Evolutionary conservation across 768 basidiomycete genomes (phyloP).

Genomic region (Kondoa subrosea): DNA sequence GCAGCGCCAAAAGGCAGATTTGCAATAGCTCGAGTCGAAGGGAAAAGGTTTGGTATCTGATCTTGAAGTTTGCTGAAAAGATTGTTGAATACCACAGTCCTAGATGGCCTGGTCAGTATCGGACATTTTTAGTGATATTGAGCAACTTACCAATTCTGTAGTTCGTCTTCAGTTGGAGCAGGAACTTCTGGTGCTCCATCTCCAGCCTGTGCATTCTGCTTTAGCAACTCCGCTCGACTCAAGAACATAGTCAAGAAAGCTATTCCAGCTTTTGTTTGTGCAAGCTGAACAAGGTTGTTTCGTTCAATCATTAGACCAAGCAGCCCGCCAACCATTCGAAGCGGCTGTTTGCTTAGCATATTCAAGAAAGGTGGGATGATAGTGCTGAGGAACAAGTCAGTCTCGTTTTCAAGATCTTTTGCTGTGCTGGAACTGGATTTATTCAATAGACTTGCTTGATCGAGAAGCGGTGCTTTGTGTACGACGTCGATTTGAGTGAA

Average conservation of each 20-base stretch:
- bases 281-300: constrained; percentile 53
- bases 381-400: constrained; percentile 68
- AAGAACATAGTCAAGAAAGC: constrained; percentile 78
- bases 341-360: constrained; percentile 56
- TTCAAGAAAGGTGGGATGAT: constrained; percentile 74
- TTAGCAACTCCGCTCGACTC: constrained; percentile 81
- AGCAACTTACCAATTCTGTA: constrained; percentile 49
- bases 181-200: constrained; percentile 39
- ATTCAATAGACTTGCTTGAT: constrained; percentile 31
- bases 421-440: constrained; percentile 29
- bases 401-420: constrained; percentile 63
- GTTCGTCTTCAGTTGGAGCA: constrained; percentile 46
- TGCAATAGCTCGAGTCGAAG: constrained; percentile 54
- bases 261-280: constrained; percentile 73
- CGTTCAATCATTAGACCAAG: constrained; percentile 65
- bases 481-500: constrained; percentile 90
- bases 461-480: constrained; percentile 53
- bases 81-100: constrained; percentile 76
- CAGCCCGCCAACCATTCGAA: constrained; percentile 71
- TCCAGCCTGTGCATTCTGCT: constrained; percentile 43
- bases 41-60: constrained; percentile 65
- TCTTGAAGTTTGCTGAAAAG: constrained; percentile 65
- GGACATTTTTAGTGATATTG: constrained; percentile 5
- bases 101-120: constrained; percentile 31
- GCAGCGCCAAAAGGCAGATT: constrained; percentile 34